phyloP scores from a whole-genome alignment of 2,329 filamentous ascomycete species.

The Botryotinia globosa region DNA sequence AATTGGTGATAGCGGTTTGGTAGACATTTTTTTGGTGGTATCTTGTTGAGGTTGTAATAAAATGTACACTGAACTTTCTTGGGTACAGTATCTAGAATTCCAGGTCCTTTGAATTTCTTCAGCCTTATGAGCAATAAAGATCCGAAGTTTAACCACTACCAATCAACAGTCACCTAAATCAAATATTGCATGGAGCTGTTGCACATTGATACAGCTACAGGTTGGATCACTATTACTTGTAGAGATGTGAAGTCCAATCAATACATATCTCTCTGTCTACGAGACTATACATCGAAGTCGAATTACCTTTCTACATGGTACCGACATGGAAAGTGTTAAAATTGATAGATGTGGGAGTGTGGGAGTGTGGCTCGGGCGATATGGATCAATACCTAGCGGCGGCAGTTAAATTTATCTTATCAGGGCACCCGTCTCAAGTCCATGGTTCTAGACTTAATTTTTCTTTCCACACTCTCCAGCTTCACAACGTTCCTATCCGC shows the following conservation, averaged over 20 bases:
- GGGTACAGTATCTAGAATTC: neutral
- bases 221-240: neutral
- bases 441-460: neutral
- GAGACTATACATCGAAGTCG: neutral
- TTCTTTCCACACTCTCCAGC: no score
- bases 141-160: slow-evolving; percentile 2
- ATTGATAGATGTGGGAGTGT: neutral
- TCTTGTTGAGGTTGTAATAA: neutral
- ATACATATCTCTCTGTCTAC: neutral
- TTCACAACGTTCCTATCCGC: neutral
- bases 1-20: slow-evolving; percentile 27
- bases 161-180: neutral
- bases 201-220: neutral
- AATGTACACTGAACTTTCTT: neutral
- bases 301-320: neutral
- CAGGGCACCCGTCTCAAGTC: neutral
- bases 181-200: neutral
- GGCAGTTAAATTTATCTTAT: slow-evolving; percentile 2
- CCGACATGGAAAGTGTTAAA: neutral
- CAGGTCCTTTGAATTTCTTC: neutral
- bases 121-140: neutral
- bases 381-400: neutral
- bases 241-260: neutral
- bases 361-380: neutral
- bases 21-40: slow-evolving; percentile 26